phyloP scores from a whole-genome alignment of 768 basidiomycete species.

The Boletus reticulatus region DNA sequence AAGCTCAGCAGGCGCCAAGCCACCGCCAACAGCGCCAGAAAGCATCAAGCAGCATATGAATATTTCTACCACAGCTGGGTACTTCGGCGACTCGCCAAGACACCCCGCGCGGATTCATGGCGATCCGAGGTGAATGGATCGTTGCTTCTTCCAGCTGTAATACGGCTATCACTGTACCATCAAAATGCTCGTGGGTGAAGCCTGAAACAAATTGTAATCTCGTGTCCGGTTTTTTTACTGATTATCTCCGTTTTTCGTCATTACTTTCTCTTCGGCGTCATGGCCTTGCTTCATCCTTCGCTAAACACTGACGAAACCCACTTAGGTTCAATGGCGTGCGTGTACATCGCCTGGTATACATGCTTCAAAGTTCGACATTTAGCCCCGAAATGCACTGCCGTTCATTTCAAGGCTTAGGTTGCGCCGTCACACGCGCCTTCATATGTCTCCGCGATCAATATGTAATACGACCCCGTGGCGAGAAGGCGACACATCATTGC shows the following conservation, averaged over 20 bases:
- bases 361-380: conserved; percentile 14
- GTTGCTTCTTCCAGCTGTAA: not conserved
- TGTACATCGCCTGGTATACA: conserved; percentile 21
- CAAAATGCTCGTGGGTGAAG: conserved; percentile 3
- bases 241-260: conserved; percentile 6
- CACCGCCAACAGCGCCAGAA: conserved; percentile 4
- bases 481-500: conserved; percentile 21
- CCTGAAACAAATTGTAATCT: conserved; percentile 1
- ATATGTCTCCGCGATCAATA: conserved; percentile 26
- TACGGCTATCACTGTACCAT: not conserved
- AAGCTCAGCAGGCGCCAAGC: not conserved
- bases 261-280: conserved; percentile 5
- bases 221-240: conserved; percentile 2
- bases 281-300: conserved; percentile 24
- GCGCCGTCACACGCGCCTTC: conserved; percentile 22
- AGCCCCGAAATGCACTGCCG: conserved; percentile 17
- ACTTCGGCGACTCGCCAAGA: not conserved
- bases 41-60: not conserved
- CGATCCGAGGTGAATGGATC: conserved; percentile 4
- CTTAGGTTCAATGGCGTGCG: conserved; percentile 17
- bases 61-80: not conserved
- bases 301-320: conserved; percentile 14
- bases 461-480: conserved; percentile 28
- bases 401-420: conserved; percentile 10
- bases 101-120: not conserved